Base-by-base conservation (phyloP, 495 filamentous ascomycete genomes). In the Aspergillus saccharolyticus region DNA sequence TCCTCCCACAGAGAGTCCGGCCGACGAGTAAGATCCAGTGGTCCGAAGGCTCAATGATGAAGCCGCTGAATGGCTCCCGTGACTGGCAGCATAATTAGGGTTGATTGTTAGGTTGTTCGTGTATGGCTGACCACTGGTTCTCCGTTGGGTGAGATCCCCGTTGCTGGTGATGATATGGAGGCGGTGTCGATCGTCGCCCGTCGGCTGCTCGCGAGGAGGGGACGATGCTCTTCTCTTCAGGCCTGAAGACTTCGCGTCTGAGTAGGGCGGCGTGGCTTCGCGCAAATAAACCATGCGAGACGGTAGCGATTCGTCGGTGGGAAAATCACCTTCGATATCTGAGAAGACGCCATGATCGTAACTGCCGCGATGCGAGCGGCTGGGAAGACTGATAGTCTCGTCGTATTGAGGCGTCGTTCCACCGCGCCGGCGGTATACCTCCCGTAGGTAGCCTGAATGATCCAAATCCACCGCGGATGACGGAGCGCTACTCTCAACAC, bases 211-310 rank as follows among this genome's bases (percentile, higher is more conserved):
- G 6, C 83, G 81, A 15, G 85, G 88, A 21, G 90, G 89, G 21
- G 89, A 92, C 2, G 89, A 91, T 21, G 91, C 90, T 53, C 89
- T 78, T 57, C 91, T 81, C 68, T 96, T 96, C 68, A 78, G 87
- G 73, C 59, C 89, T 78, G 70, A 28, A 3, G 25, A 81, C 67
- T 70, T 70, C 63, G 78, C 46, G 28, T 75, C 70, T 17, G 69
- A 57, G 52, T 72, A 73, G 10, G 72, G 76, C 22, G 77, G 77
- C 8, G 78, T 72, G 5, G 75, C 74, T 59, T 84, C 81, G 44
- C 87, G 84, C 54, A 90, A 76, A 58, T 83, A 77, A 52, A 88
- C 74, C 50, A 83, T 78, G 46, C 78, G 78, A 49, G 84, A 70
- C 3, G 78, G 76, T 16, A 77, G 69, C 4, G 77, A 79, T 46